These are phyloP conservation scores for Scutellaria barbata DNA, from an alignment of 257 asterid species.

Conservation along the genomic window DNA sequence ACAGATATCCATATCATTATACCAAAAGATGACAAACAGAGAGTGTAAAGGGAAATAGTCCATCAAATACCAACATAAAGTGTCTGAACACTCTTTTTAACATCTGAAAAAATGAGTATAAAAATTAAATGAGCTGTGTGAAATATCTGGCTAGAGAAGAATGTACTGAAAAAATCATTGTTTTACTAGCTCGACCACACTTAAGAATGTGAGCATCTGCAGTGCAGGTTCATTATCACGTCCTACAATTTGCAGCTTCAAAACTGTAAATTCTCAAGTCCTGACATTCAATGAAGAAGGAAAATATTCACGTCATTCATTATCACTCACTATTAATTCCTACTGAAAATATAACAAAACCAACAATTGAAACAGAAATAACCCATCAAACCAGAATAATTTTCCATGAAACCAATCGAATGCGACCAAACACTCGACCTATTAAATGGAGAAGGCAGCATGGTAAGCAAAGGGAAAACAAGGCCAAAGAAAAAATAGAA, in stretches of 20 bases:
- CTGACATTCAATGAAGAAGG: background rate
- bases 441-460: too few relatives aligned
- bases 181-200: background rate
- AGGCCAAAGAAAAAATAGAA: too few relatives aligned
- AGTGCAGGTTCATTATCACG: background rate
- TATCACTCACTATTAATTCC: background rate
- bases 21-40: too few relatives aligned
- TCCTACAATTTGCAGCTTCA: background rate
- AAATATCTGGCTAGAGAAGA: background rate
- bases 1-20: too few relatives aligned
- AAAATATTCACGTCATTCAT: background rate
- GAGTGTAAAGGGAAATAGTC: too few relatives aligned
- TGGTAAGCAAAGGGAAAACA: too few relatives aligned
- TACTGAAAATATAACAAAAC: background rate
- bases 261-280: background rate
- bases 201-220: background rate
- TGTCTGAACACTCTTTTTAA: background rate
- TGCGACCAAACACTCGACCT: background rate
- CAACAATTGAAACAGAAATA: background rate
- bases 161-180: too few relatives aligned
- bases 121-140: background rate
- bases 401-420: background rate
- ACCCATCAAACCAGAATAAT: background rate
- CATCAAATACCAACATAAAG: background rate
- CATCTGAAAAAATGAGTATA: background rate